Evolutionary conservation across 2,329 filamentous ascomycete species (phyloP).

Genomic region (Colletotrichum spinosum): DNA sequence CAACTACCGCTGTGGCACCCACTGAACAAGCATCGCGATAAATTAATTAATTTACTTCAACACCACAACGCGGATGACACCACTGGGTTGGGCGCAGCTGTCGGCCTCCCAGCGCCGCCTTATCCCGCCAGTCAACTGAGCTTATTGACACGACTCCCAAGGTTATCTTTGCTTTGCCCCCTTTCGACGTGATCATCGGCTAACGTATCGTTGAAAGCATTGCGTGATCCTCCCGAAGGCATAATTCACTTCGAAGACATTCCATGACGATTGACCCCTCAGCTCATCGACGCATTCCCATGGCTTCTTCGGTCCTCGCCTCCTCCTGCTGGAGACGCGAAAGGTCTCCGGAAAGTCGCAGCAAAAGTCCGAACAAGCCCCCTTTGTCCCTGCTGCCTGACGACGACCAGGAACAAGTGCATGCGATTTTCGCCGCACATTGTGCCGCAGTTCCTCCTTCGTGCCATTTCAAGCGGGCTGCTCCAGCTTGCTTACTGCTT

Average conservation of each 20-base stretch:
- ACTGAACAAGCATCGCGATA: constrained; percentile 33
- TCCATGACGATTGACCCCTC: background rate
- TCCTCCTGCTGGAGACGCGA: background rate
- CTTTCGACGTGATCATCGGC: background rate
- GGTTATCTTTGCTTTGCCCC: background rate
- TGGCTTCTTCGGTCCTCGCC: background rate
- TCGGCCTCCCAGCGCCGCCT: background rate
- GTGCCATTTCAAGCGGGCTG: constrained; percentile 12
- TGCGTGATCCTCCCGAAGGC: constrained; percentile 1
- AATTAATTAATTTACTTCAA: constrained; percentile 28
- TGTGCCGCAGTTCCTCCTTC: constrained; percentile 5
- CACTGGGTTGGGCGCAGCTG: background rate
- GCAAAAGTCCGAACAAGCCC: background rate
- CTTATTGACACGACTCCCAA: constrained; percentile 25
- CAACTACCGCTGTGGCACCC: constrained; percentile 9
- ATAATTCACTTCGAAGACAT: background rate
- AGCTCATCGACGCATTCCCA: constrained; percentile 7
- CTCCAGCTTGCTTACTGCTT: background rate
- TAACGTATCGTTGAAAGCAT: background rate
- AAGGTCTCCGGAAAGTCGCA: background rate
- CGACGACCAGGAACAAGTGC: background rate
- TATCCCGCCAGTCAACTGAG: constrained; percentile 4
- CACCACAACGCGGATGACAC: background rate
- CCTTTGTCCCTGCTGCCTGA: constrained; percentile 1
- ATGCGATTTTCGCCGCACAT: constrained; percentile 3